These are phyloP conservation scores for Endogone sp. DNA, from an alignment of 192 early-diverging fungal species.

Conservation along the genomic window DNA sequence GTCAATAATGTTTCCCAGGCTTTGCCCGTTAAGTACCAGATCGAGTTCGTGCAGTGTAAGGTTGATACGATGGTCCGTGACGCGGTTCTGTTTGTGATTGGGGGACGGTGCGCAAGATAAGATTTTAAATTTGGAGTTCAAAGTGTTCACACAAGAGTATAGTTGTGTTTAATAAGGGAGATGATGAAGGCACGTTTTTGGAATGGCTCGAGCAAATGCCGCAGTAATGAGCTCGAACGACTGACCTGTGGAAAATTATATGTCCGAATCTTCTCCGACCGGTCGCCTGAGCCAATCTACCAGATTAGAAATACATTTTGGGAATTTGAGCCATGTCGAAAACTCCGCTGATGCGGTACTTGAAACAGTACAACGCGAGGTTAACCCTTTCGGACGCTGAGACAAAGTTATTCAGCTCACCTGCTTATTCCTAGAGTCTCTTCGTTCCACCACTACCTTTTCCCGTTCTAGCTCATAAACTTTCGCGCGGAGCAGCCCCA, in stretches of 20 bases:
- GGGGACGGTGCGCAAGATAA: too few species aligned
- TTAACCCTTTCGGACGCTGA: too few species aligned
- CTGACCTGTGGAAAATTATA: conserved; percentile 76
- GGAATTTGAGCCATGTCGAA: neutral
- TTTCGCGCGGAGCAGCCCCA: conserved; percentile 76
- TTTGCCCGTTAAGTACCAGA: conserved; percentile 56
- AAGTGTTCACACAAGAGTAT: neutral
- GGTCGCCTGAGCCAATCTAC: conserved; percentile 57
- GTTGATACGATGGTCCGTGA: conserved; percentile 81
- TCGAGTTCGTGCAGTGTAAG: conserved; percentile 67
- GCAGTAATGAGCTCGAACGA: too few species aligned
- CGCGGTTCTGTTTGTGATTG: conserved; percentile 63
- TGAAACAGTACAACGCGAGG: too few species aligned
- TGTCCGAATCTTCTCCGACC: conserved; percentile 81
- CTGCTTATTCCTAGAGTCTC: conserved; percentile 58
- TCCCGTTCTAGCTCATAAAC: conserved; percentile 69
- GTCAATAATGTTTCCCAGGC: conserved; percentile 33
- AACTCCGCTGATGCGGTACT: too few species aligned
- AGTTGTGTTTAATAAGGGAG: neutral
- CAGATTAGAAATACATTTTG: neutral
- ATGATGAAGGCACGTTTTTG: neutral
- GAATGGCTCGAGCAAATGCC: too few species aligned
- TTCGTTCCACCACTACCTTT: conserved; percentile 49
- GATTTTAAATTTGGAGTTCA: neutral
- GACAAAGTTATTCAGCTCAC: conserved; percentile 28